Conservation (phyloP, 2,329 filamentous ascomycete species). For the Alternaria incomplexa region DNA sequence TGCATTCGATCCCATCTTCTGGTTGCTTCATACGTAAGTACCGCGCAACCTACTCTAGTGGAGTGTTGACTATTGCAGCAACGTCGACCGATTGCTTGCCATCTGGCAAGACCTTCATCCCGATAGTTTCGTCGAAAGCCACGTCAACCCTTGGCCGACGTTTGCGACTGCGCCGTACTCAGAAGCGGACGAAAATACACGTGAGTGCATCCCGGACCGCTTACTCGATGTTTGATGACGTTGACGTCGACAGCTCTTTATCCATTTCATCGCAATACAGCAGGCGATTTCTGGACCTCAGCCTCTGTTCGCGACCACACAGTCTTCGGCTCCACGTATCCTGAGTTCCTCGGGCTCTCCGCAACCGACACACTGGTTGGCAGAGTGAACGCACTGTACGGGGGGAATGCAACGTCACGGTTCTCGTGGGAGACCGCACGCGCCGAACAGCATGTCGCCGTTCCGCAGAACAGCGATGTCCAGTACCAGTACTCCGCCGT, state of each 20-base stretch:
- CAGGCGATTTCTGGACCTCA: conserved; percentile 72
- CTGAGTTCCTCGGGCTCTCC: conserved; percentile 53
- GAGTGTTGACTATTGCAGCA: background rate
- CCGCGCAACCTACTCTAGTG: background rate
- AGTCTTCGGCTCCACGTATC: conserved; percentile 76
- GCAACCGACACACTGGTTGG: background rate
- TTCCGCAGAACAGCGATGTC: background rate
- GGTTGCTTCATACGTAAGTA: background rate
- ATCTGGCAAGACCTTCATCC: background rate
- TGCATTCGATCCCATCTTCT: background rate
- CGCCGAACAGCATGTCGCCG: background rate
- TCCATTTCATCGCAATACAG: conserved; percentile 39
- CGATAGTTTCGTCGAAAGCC: background rate
- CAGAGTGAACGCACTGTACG: background rate
- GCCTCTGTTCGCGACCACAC: conserved; percentile 64
- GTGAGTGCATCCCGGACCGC: background rate
- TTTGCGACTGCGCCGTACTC: background rate
- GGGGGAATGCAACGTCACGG: background rate
- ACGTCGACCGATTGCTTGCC: background rate
- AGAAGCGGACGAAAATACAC: background rate
- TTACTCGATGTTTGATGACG: background rate
- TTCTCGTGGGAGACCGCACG: background rate
- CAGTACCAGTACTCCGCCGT: background rate
- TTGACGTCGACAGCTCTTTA: background rate
- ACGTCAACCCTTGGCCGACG: background rate